Evolutionary conservation across 305 asterid species (phyloP).

Genomic region (Salvia sclarea): DNA sequence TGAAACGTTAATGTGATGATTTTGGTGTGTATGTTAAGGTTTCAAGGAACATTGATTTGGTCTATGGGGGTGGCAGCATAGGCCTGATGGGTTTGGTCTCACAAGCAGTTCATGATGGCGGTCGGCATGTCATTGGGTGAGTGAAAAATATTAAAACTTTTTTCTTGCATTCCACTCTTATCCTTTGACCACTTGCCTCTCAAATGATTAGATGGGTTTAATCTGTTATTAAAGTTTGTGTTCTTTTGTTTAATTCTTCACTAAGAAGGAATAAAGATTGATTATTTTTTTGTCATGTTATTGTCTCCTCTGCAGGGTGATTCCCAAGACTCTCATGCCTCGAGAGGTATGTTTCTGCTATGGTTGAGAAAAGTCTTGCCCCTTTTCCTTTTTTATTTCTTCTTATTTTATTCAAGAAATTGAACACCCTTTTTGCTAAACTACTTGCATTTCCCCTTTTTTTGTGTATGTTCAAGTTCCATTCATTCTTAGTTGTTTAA

Average conservation of each 20-base stretch:
- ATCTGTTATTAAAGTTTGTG: constrained; percentile 14
- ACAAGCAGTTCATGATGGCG: constrained; percentile 98
- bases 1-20: constrained; percentile 26
- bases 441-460: constrained; percentile 24
- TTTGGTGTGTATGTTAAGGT: constrained; percentile 51
- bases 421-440: constrained; percentile 22
- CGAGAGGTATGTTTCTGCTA: constrained; percentile 79
- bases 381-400: constrained; percentile 32
- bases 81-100: constrained; percentile 97
- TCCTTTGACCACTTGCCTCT: constrained; percentile 17
- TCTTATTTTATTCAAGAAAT: constrained; percentile 29
- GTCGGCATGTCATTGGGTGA: constrained; percentile 95
- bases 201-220: constrained; percentile 35
- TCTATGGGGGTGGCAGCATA: constrained; percentile 99
- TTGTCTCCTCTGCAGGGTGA: constrained; percentile 83
- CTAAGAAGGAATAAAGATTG: constrained; percentile 36
- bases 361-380: constrained; percentile 42
- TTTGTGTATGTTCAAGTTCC: background rate
- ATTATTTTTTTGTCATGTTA: constrained; percentile 61
- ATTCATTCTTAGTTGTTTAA: background rate
- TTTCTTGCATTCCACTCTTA: constrained; percentile 22
- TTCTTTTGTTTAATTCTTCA: constrained; percentile 11
- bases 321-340: constrained; percentile 99
- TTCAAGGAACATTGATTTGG: constrained; percentile 94
- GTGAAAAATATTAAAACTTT: constrained; percentile 6